Evolutionary conservation across 2,329 filamentous ascomycete genomes (phyloP).

Genomic region (Fusarium paranaense): DNA sequence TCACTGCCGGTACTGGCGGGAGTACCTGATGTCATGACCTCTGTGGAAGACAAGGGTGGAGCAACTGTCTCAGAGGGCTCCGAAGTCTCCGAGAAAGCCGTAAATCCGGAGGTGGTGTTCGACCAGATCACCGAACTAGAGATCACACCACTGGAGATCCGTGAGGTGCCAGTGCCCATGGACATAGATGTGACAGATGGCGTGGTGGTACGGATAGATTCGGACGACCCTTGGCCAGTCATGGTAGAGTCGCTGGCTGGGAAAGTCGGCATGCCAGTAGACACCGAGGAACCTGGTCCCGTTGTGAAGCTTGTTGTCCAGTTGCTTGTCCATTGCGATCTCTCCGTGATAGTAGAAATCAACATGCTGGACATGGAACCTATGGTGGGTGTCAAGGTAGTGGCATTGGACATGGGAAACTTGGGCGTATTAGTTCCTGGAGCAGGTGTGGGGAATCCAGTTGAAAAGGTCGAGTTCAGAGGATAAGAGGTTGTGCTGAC

Average conservation of each 20-base stretch:
- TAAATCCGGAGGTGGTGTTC: slow-evolving; percentile 26
- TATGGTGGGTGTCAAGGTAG: not conserved
- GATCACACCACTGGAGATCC: slow-evolving; percentile 23
- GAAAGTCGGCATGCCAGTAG: slow-evolving; percentile 10
- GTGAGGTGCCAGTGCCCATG: slow-evolving; percentile 27
- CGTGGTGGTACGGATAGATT: slow-evolving; percentile 15
- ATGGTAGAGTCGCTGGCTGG: slow-evolving; percentile 27
- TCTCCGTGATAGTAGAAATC: slow-evolving; percentile 13
- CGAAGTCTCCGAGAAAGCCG: slow-evolving; percentile 13
- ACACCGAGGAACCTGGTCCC: not conserved
- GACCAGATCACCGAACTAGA: slow-evolving; percentile 26
- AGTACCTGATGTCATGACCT: not conserved
- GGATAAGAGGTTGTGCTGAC: slow-evolving; percentile 6
- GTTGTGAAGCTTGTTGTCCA: slow-evolving; percentile 25
- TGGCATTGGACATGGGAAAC: slow-evolving; percentile 35
- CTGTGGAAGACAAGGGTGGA: not conserved
- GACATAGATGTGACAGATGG: slow-evolving; percentile 9
- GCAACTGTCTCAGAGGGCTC: slow-evolving; percentile 13
- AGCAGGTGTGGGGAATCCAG: slow-evolving; percentile 5
- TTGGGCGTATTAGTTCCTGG: slow-evolving; percentile 10
- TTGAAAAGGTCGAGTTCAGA: slow-evolving; percentile 19
- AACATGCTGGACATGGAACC: slow-evolving; percentile 12
- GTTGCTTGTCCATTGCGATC: slow-evolving; percentile 24
- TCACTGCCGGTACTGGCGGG: slow-evolving; percentile 6
- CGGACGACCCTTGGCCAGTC: slow-evolving; percentile 14